Evolutionary conservation across 2,329 filamentous ascomycete genomes (phyloP).

Genomic region (Penicillium sp.): DNA sequence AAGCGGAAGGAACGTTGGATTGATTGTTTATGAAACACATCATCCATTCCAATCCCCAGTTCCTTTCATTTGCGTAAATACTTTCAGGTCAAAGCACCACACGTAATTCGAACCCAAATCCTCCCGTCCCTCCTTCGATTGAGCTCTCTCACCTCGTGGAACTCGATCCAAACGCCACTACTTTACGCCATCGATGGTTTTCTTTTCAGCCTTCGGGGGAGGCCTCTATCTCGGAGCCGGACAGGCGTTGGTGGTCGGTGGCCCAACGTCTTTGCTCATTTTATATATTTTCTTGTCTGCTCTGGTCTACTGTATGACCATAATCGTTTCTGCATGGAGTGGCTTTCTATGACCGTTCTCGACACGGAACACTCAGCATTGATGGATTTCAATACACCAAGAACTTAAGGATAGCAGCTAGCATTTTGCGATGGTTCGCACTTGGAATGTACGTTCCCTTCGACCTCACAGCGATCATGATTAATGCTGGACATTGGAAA

Average conservation of each 20-base stretch:
- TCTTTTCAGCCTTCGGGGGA: conserved; percentile 53
- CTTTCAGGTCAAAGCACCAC: too few relatives aligned
- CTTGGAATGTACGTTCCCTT: conserved; percentile 44
- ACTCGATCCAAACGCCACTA: too few relatives aligned
- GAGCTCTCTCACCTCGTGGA: too few relatives aligned
- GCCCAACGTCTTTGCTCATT: conserved; percentile 47
- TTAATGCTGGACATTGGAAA: conserved; percentile 57
- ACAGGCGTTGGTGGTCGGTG: conserved; percentile 47
- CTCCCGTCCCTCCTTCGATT: too few relatives aligned
- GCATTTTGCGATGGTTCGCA: conserved; percentile 43
- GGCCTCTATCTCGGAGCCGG: conserved; percentile 52
- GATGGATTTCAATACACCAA: conserved; percentile 38
- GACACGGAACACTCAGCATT: conserved; percentile 36
- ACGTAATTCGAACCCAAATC: too few relatives aligned
- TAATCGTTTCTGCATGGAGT: conserved; percentile 38
- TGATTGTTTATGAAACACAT: too few relatives aligned
- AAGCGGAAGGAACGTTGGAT: too few relatives aligned
- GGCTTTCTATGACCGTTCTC: conserved; percentile 32
- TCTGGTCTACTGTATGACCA: conserved; percentile 46
- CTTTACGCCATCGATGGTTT: conserved; percentile 39
- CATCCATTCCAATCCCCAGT: too few relatives aligned
- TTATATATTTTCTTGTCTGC: conserved; percentile 47
- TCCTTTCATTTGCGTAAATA: too few relatives aligned
- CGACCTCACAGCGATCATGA: conserved; percentile 60
- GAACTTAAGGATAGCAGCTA: conserved; percentile 32